phyloP scores from a whole-genome alignment of 306 rosid species.

The Medicago arabica region DNA sequence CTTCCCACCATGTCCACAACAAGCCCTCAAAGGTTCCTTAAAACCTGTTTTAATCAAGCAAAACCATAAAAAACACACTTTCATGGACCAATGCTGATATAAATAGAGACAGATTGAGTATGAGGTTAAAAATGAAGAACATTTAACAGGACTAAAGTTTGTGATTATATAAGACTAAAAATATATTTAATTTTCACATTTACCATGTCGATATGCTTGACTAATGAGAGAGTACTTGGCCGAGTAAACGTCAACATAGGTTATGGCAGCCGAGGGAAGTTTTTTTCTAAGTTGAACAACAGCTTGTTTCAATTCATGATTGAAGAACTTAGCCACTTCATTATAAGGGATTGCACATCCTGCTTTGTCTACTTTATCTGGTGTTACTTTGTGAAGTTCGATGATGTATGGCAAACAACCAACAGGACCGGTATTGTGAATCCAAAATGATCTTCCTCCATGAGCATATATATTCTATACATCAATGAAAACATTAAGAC shows the following conservation, averaged over 20 bases:
- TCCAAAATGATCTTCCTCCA: slow-evolving; percentile 64
- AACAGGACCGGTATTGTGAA: slow-evolving; percentile 60
- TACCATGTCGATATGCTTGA: slow-evolving; percentile 64
- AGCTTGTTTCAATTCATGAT: slow-evolving; percentile 45
- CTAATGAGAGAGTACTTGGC: slow-evolving; percentile 71
- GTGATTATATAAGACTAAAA: too few relatives aligned
- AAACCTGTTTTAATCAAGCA: slow-evolving; percentile 61
- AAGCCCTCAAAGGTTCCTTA: slow-evolving; percentile 64
- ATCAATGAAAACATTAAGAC: slow-evolving; percentile 11
- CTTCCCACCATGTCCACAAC: slow-evolving; percentile 90
- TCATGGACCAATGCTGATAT: neutral
- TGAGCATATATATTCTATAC: slow-evolving; percentile 48
- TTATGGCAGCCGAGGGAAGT: slow-evolving; percentile 70
- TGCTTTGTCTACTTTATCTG: slow-evolving; percentile 46
- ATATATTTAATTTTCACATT: too few relatives aligned
- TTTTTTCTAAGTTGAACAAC: slow-evolving; percentile 56
- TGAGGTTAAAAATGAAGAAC: too few relatives aligned
- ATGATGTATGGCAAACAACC: slow-evolving; percentile 61
- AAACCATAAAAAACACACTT: neutral
- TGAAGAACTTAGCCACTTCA: slow-evolving; percentile 71
- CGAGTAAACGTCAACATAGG: slow-evolving; percentile 79
- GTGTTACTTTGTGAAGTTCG: slow-evolving; percentile 39
- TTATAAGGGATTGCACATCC: slow-evolving; percentile 67
- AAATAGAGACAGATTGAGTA: too few relatives aligned
- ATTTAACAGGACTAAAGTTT: too few relatives aligned